Evolutionary conservation across 768 basidiomycete genomes (phyloP), one percentile per base, ranked within the genome.

Genomic region (Piloderma croceum): DNA sequence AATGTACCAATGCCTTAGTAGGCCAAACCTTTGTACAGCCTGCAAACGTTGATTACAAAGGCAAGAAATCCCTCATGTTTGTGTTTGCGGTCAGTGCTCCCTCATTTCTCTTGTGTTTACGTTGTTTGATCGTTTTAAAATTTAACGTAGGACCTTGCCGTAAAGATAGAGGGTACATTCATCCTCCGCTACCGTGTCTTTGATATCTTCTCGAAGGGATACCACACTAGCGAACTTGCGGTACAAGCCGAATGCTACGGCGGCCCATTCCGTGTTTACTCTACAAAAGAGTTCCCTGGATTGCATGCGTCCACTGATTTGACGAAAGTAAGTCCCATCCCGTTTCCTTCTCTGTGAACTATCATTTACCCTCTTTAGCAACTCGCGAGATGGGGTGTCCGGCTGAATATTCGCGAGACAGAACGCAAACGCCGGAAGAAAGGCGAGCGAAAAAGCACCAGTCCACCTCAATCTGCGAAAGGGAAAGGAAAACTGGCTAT

Each of bases 271-370:
- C 74, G 70, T 18, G 74, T 85, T 0, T 83, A 78, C 51, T 79
- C 80, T 7, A 82, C 82, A 1, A 84, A 84, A 50, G 76, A 81
- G 42, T 83, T 84, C 46, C 81, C 82, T 3, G 78, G 82, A 3
- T 59, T 85, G 12, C 71, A 71, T 32, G 72, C 79, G 4, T 82
- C 81, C 3, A 84, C 81, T 0, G 75, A 77, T 23, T 62, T 83
- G 25, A 83, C 81, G 6, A 83, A 79, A 70, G 82, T 79, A 18
- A 18, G 61, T 47, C 5, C 12, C 13, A 2, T 20, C 9, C 15
- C 27, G 27, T 29, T 29, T 15, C 25, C 20, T n/a, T n/a, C 9
- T 24, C 24, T 23, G 19, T 39, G 36, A 39, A 48, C 32, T 53
- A 7, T n/a, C 5, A n/a, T 7, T 22, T 12, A 25, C 24, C n/a